These are phyloP conservation scores for Fomes fomentarius DNA, from an alignment of 1,284 basidiomycete species.

Conservation along the genomic window DNA sequence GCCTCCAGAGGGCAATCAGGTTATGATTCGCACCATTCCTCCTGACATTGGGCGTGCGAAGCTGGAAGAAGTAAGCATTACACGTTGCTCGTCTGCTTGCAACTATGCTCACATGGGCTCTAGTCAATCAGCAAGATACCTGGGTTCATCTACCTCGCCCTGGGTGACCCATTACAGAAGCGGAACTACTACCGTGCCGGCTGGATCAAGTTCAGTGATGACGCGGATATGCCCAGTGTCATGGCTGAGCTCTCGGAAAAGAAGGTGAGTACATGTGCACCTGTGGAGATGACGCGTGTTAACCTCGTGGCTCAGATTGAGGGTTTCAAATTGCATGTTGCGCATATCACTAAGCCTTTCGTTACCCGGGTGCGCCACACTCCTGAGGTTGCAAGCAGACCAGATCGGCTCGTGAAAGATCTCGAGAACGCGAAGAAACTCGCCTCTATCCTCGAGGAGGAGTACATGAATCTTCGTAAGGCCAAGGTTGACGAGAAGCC, in stretches of 20 bases:
- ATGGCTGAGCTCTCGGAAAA: conserved; percentile 78
- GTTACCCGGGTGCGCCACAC: conserved; percentile 77
- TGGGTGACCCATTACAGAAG: conserved; percentile 89
- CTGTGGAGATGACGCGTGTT: conserved; percentile 3
- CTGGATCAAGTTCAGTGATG: conserved; percentile 86
- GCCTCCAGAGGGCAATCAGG: conserved; percentile 80
- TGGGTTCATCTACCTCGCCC: conserved; percentile 80
- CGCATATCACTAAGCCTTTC: conserved; percentile 80
- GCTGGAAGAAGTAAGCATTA: conserved; percentile 78
- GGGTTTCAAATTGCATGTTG: conserved; percentile 90
- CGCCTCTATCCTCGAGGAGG: conserved; percentile 73
- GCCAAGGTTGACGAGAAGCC: conserved; percentile 39
- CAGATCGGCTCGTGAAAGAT: conserved; percentile 80
- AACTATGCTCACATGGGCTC: conserved; percentile 3
- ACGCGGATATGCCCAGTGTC: conserved; percentile 77
- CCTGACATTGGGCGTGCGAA: conserved; percentile 87
- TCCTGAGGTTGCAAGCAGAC: conserved; percentile 79
- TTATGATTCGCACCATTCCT: conserved; percentile 93
- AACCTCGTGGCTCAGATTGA: conserved; percentile 65
- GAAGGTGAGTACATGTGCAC: conserved; percentile 64
- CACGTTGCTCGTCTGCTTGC: conserved; percentile 4
- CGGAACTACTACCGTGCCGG: conserved; percentile 91
- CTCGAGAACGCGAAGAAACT: conserved; percentile 73
- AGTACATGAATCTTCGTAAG: conserved; percentile 56
- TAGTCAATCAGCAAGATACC: conserved; percentile 70